A percentile compares a stretch with the other conserved stretches of the same genome.
phyloP scores from a whole-genome alignment of 75 land plant genomes.

The Selaginella moellendorffii region DNA sequence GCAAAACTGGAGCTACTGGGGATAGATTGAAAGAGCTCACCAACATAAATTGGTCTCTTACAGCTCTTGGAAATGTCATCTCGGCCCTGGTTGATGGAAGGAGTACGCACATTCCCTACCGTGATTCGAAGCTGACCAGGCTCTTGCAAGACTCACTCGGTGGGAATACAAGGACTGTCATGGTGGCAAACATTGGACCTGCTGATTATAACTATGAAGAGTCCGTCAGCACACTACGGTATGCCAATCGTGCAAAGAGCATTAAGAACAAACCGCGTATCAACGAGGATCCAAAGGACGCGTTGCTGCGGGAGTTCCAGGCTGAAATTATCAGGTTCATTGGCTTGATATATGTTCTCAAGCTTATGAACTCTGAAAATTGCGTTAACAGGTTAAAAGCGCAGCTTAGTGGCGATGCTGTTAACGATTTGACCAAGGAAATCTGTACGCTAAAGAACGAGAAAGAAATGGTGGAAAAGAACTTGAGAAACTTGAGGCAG shows the following conservation, averaged over 20 bases:
- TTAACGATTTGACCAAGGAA: conserved; percentile 12
- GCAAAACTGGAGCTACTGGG: conserved; percentile 26
- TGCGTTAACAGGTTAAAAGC: conserved; percentile 18
- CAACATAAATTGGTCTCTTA: conserved; percentile 25
- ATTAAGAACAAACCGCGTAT: conserved; percentile 32
- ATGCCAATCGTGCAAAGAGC: conserved; percentile 35
- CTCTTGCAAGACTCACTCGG: conserved; percentile 34
- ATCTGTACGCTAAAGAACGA: conserved; percentile 16
- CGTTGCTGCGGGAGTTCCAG: conserved; percentile 26
- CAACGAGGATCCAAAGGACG: conserved; percentile 34
- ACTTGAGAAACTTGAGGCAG: conserved; percentile 10
- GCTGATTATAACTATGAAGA: conserved; percentile 35
- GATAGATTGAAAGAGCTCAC: conserved; percentile 25
- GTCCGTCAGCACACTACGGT: conserved; percentile 32
- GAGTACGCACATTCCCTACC: conserved; percentile 23
- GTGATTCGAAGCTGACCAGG: conserved; percentile 32
- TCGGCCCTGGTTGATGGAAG: conserved; percentile 26
- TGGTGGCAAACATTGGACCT: conserved; percentile 35
- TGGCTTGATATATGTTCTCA: background rate
- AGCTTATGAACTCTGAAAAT: too few species aligned
- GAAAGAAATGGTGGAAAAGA: conserved; percentile 15
- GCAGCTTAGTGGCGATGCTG: conserved; percentile 19
- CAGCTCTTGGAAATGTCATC: conserved; percentile 26
- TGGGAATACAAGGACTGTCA: conserved; percentile 34
- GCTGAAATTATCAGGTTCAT: conserved; percentile 25